Evolutionary conservation across 176 grass and related monocot genomes (phyloP), one percentile per base, ranked within the genome.

Genomic region (Paspalum notatum): DNA sequence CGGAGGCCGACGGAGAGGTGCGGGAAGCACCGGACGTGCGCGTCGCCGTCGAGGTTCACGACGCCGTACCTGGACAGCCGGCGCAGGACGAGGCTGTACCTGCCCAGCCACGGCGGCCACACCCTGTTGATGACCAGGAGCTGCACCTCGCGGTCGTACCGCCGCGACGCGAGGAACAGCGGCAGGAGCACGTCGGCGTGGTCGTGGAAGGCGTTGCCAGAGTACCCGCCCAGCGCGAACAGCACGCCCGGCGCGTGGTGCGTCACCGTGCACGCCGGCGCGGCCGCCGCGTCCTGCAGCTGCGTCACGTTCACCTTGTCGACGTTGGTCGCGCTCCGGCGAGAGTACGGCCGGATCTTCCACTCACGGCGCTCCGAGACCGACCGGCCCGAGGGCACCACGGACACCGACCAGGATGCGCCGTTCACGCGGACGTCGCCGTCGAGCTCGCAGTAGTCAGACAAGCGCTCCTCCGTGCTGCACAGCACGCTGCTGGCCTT

Each of bases 131-230:
- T 77, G 25, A 89, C 24, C 4, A 97, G 57, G 39, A 97, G 32
- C 55, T 85, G 81, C 51, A 93, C 94, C 70, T 97, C 89, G 62
- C 89, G 73, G 40, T 13, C 68, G 75, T 89, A 89, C 40, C 72
- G 84, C 5, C 66, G 81, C 5, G 94, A 70, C 41, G 88, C 71
- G 5, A 87, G 65, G 86, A 86, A 97, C 15, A 97, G 84, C 11
- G 92, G 92, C 13, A 94, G 52, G 11, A 94, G 53, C 20, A 89
- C 60, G 52, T 94, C 92, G 42, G 58, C 82, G 71, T 87, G 79
- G 79, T 91, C 89, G 46, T 94, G 89, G 75, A 54, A 94, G 37
- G 70, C 43, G 82, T 89, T 91, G 32, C 92, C 92, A 0, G 75
- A 71, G 70, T 76, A 65, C 4, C 92, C 92, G 32, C 86, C 86